Evolutionary conservation across 2,329 filamentous ascomycete genomes (phyloP).

Genomic region (Microdochium nivale): DNA sequence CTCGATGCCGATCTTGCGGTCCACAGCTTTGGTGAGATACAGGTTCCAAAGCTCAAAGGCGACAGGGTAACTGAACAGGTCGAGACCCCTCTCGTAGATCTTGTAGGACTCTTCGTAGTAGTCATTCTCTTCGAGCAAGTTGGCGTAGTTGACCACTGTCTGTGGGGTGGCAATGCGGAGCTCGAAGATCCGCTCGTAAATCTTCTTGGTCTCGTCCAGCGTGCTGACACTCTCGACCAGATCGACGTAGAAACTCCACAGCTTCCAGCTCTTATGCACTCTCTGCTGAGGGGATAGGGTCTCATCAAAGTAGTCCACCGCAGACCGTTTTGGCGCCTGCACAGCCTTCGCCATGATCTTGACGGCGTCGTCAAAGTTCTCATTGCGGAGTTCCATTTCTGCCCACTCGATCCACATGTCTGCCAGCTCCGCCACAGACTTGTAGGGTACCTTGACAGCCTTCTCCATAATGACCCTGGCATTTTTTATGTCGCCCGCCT

Average conservation of each 20-base stretch:
- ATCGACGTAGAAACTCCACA: conserved; percentile 99
- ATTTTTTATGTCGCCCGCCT: conserved; percentile 72
- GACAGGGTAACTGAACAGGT: conserved; percentile 97
- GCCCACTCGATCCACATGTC: conserved; percentile 99
- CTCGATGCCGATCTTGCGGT: conserved; percentile 93
- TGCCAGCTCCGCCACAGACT: conserved; percentile 90
- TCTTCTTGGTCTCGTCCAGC: conserved; percentile 82
- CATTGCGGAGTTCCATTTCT: conserved; percentile 91
- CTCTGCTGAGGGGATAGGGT: conserved; percentile 87
- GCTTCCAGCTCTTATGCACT: conserved; percentile 97
- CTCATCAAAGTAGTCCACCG: conserved; percentile 98
- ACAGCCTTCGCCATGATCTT: conserved; percentile 96
- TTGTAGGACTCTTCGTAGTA: conserved; percentile 99
- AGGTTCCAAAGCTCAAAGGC: conserved; percentile 98
- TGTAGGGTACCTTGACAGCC: conserved; percentile 95
- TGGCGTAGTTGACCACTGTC: conserved; percentile 97
- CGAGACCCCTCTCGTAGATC: conserved; percentile 88
- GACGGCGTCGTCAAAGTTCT: conserved; percentile 91
- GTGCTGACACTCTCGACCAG: conserved; percentile 90
- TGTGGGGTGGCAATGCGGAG: conserved; percentile 95
- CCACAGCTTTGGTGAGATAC: conserved; percentile 93
- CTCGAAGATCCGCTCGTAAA: conserved; percentile 97
- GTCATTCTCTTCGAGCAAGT: conserved; percentile 84
- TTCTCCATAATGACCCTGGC: conserved; percentile 95
- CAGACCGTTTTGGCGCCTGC: conserved; percentile 94